A percentile compares a stretch with the other conserved stretches of the same genome.
phyloP scores from a whole-genome alignment of 371 early-diverging fungal genomes.

The Dichotomocladium elegans region DNA sequence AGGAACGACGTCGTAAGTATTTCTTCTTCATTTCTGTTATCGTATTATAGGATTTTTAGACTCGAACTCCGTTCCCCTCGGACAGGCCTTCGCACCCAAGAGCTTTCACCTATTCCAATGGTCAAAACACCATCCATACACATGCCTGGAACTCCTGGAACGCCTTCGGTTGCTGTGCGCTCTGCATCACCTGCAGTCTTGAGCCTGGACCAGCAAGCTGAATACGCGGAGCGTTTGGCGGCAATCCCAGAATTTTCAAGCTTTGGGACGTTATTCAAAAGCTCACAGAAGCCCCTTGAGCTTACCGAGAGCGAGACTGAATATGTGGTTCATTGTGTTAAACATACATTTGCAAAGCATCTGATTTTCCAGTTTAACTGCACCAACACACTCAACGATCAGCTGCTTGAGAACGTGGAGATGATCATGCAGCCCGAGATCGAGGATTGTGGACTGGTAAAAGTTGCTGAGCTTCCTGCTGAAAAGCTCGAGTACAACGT shows the following conservation, averaged over 20 bases:
- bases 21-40: too few relatives aligned
- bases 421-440: conserved; percentile 78
- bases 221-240: conserved; percentile 73
- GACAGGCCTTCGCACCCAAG: conserved; percentile 24
- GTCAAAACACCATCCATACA: conserved; percentile 17
- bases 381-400: conserved; percentile 92
- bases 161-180: conserved; percentile 14
- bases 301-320: conserved; percentile 96
- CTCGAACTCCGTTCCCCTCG: too few relatives aligned
- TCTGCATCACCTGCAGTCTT: conserved; percentile 23
- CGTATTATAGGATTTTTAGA: too few relatives aligned
- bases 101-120: conserved; percentile 29
- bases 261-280: conserved; percentile 85
- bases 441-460: conserved; percentile 58
- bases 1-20: conserved; percentile 47
- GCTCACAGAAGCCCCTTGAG: conserved; percentile 69
- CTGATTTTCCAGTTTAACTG: conserved; percentile 95
- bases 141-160: conserved; percentile 15
- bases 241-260: conserved; percentile 78
- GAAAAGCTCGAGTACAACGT: conserved; percentile 71
- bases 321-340: conserved; percentile 87
- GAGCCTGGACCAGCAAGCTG: conserved; percentile 61
- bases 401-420: conserved; percentile 85
- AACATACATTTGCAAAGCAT: conserved; percentile 89
- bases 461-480: conserved; percentile 63